Conservation (phyloP, 352 stramenopile genomes). For the Pythium coloratum region DNA sequence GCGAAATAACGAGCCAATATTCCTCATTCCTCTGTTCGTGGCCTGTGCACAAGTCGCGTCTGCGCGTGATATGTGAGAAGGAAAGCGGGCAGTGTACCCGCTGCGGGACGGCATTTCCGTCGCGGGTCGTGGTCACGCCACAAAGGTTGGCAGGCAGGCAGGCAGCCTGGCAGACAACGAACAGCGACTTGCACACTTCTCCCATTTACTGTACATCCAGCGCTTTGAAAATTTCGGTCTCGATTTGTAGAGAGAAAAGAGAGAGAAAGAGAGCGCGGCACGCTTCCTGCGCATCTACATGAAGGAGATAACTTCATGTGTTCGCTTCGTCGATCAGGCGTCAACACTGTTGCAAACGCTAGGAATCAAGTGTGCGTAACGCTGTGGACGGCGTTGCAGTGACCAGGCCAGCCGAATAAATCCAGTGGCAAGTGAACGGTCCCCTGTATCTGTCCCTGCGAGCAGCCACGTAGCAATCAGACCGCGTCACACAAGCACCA, state of each 20-base stretch:
- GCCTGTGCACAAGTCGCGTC: not conserved
- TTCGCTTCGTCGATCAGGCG: conserved; percentile 1
- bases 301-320: not conserved
- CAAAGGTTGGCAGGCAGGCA: not conserved
- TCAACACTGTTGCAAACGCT: conserved; percentile 5
- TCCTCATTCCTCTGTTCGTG: not conserved
- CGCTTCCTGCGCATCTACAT: not conserved
- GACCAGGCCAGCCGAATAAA: conserved; percentile 4
- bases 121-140: not conserved
- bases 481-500: not conserved
- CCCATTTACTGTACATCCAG: not conserved
- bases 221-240: not conserved
- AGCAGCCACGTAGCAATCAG: conserved; percentile 2
- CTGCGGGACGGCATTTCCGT: not conserved
- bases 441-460: not conserved
- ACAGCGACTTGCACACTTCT: not conserved
- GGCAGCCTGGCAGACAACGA: not conserved
- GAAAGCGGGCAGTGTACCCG: not conserved
- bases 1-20: not conserved
- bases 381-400: not conserved
- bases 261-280: not conserved
- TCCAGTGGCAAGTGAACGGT: not conserved
- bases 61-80: conserved; percentile 6
- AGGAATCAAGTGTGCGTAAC: conserved; percentile 5
- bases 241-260: not conserved